A percentile compares a stretch with the other conserved stretches of the same genome.
Evolutionary conservation across 2,329 filamentous ascomycete species (phyloP).

Genomic region (Trichoderma lentiforme): DNA sequence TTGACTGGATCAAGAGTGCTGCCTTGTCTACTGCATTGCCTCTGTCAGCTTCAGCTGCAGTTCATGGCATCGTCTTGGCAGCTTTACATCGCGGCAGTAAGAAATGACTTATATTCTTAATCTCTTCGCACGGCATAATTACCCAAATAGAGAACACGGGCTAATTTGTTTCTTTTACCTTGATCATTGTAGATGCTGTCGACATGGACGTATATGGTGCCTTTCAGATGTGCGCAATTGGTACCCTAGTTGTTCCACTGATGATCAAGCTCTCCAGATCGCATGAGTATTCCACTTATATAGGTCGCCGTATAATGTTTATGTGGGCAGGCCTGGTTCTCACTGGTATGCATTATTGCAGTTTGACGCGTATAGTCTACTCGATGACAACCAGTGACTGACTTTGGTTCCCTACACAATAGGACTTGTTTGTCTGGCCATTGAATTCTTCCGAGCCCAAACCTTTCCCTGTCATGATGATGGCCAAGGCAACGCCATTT

Average conservation of each 20-base stretch:
- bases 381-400: neutral
- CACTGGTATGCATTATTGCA: slow-evolving; percentile 42
- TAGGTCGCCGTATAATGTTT: slow-evolving; percentile 64
- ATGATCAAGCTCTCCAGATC: slow-evolving; percentile 60
- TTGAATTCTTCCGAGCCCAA: slow-evolving; percentile 60
- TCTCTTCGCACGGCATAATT: neutral
- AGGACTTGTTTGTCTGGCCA: slow-evolving; percentile 58
- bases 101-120: slow-evolving; percentile 24
- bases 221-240: slow-evolving; percentile 65
- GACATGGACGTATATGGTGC: slow-evolving; percentile 68
- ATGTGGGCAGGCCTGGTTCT: slow-evolving; percentile 61
- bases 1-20: slow-evolving; percentile 60
- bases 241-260: slow-evolving; percentile 60
- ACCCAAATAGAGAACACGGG: neutral
- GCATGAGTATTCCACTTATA: slow-evolving; percentile 54
- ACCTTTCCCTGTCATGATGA: slow-evolving; percentile 42
- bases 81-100: slow-evolving; percentile 56
- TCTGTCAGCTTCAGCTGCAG: slow-evolving; percentile 60
- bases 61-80: slow-evolving; percentile 62
- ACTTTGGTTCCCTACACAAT: neutral
- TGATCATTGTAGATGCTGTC: slow-evolving; percentile 48
- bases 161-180: neutral
- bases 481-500: slow-evolving; percentile 36
- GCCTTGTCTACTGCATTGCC: slow-evolving; percentile 61
- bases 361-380: neutral